These are phyloP conservation scores for cucumber (Cucumis sativus) DNA, from an alignment of 306 rosid genomes.

Conservation along the genomic window DNA sequence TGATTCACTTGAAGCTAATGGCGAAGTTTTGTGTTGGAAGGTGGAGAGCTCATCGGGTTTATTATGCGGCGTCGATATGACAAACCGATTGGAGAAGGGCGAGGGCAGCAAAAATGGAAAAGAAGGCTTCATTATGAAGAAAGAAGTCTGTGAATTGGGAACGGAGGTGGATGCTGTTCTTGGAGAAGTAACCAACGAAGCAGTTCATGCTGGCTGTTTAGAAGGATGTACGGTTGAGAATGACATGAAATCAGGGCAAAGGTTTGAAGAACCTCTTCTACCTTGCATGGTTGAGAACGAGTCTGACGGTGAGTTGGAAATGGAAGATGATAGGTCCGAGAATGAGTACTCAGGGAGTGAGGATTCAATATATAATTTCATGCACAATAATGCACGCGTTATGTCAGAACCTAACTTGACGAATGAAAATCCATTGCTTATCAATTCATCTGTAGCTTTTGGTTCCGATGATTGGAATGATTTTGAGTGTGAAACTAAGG, in stretches of 20 bases:
- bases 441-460: slow-evolving; percentile 72
- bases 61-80: slow-evolving; percentile 7
- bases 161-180: slow-evolving; percentile 3
- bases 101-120: slow-evolving; percentile 9
- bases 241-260: slow-evolving; percentile 1
- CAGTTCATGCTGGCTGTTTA: not conserved
- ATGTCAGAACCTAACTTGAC: slow-evolving; percentile 13
- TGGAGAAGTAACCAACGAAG: not conserved
- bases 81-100: slow-evolving; percentile 8
- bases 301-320: slow-evolving; percentile 5
- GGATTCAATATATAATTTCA: slow-evolving; percentile 42
- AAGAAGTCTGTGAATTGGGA: slow-evolving; percentile 1
- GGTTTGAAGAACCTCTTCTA: slow-evolving; percentile 13
- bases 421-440: slow-evolving; percentile 55
- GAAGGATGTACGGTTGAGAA: slow-evolving; percentile 14
- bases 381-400: slow-evolving; percentile 10
- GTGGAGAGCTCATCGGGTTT: slow-evolving; percentile 21
- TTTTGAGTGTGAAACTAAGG: slow-evolving; percentile 34
- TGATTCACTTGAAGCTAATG: slow-evolving; percentile 14
- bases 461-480: slow-evolving; percentile 76
- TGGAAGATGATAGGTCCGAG: slow-evolving; percentile 27
- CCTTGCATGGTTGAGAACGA: slow-evolving; percentile 9
- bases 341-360: slow-evolving; percentile 61
- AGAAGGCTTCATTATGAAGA: slow-evolving; percentile 1
- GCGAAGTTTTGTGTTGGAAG: slow-evolving; percentile 32